phyloP scores from a whole-genome alignment of 192 early-diverging fungal genomes.

The Gryganskiella cystojenkinii region DNA sequence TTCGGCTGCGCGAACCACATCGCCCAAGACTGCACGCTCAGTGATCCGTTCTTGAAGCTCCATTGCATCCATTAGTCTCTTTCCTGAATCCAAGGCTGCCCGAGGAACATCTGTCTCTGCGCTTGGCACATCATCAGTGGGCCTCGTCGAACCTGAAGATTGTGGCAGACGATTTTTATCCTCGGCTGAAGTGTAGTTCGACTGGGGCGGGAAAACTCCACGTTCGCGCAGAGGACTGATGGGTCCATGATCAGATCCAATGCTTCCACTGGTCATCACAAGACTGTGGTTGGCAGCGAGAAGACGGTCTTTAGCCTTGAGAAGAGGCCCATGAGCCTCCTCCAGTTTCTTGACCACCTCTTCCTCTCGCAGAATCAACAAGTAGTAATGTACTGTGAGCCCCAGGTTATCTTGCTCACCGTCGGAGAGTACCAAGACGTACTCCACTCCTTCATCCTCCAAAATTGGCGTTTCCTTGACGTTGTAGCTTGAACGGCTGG shows the following conservation, averaged over 20 bases:
- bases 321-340: constrained; percentile 42
- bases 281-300: constrained; percentile 27
- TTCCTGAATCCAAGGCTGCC: neutral
- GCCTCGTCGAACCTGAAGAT: too few relatives aligned
- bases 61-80: constrained; percentile 37
- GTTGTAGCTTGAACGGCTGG: constrained; percentile 31
- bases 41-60: constrained; percentile 48
- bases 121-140: too few relatives aligned
- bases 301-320: constrained; percentile 27
- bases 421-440: constrained; percentile 36
- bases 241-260: neutral
- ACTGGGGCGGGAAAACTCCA: too few relatives aligned
- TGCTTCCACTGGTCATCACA: neutral
- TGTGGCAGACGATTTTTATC: too few relatives aligned
- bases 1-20: constrained; percentile 48
- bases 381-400: constrained; percentile 45
- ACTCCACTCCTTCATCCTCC: constrained; percentile 49
- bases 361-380: constrained; percentile 38
- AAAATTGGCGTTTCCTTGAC: constrained; percentile 26
- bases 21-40: constrained; percentile 35
- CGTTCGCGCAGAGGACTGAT: neutral
- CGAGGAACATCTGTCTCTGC: neutral
- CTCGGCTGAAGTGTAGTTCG: too few relatives aligned
- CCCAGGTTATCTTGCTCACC: constrained; percentile 38
- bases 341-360: constrained; percentile 52